These are phyloP conservation scores for Hura crepitans DNA, from an alignment of 441 rosid species.

Conservation along the genomic window DNA sequence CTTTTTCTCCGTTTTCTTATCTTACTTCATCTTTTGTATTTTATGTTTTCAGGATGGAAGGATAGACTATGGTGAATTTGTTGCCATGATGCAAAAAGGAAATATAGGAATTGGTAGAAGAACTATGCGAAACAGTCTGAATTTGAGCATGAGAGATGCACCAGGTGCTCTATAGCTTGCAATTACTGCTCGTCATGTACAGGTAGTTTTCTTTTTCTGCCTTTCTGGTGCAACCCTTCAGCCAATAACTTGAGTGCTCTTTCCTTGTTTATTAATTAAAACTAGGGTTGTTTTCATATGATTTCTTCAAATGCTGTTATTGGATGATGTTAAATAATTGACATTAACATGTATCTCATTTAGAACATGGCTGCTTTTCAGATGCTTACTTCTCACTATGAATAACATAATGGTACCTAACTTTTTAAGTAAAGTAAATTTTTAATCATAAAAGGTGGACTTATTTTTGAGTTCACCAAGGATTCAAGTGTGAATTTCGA, in stretches of 20 bases:
- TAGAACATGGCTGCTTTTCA: background rate
- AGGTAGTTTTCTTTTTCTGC: constrained; percentile 28
- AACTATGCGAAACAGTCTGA: constrained; percentile 84
- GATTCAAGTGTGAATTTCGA: too few species aligned
- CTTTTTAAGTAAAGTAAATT: too few species aligned
- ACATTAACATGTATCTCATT: too few species aligned
- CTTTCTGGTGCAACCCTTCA: background rate
- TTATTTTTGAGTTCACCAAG: too few species aligned
- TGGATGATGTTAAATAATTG: background rate
- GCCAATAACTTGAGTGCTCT: background rate
- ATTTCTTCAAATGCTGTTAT: background rate
- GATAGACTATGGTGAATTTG: constrained; percentile 93
- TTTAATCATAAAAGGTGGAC: too few species aligned
- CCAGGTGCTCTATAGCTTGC: constrained; percentile 34
- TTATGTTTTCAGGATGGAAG: constrained; percentile 69
- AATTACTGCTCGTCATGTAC: constrained; percentile 24
- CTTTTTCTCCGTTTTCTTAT: background rate
- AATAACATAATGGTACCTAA: too few species aligned
- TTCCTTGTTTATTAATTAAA: background rate
- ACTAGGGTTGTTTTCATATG: background rate
- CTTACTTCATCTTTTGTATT: background rate
- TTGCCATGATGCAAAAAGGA: constrained; percentile 97
- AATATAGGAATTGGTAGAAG: constrained; percentile 88
- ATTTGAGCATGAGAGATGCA: constrained; percentile 89
- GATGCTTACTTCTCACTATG: too few species aligned